phyloP scores from a whole-genome alignment of 2,329 filamentous ascomycete genomes.

The Chaetomiaceae sp. region DNA sequence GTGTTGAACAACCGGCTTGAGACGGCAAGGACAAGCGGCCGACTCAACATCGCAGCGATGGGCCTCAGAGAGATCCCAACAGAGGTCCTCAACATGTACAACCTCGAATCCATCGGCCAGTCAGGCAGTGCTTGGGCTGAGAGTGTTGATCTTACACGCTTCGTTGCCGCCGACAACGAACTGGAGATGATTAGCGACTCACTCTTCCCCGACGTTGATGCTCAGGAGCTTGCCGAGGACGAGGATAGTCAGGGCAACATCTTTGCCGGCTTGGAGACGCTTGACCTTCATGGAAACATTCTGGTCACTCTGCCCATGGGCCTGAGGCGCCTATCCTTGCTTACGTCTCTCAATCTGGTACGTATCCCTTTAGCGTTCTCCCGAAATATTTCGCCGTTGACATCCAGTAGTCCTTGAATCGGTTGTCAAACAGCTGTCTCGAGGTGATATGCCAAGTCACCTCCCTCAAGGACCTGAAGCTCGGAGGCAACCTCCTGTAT shows the following conservation, averaged over 20 bases:
- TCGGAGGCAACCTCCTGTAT: slow-evolving; percentile 71
- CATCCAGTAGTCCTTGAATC: slow-evolving; percentile 65
- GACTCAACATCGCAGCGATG: slow-evolving; percentile 84
- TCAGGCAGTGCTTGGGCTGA: slow-evolving; percentile 78
- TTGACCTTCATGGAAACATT: slow-evolving; percentile 84
- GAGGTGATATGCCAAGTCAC: slow-evolving; percentile 69
- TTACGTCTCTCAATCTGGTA: slow-evolving; percentile 81
- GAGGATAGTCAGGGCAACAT: slow-evolving; percentile 67
- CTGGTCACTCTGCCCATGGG: slow-evolving; percentile 70
- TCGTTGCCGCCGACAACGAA: slow-evolving; percentile 88
- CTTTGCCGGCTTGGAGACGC: slow-evolving; percentile 73
- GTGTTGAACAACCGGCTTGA: slow-evolving; percentile 70
- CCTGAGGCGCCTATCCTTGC: slow-evolving; percentile 63
- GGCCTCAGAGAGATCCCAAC: slow-evolving; percentile 72
- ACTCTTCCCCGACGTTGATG: slow-evolving; percentile 71
- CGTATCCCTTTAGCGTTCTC: slow-evolving; percentile 29
- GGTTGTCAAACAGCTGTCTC: slow-evolving; percentile 66
- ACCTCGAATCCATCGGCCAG: slow-evolving; percentile 62
- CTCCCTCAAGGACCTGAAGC: slow-evolving; percentile 71
- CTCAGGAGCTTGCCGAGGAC: slow-evolving; percentile 55
- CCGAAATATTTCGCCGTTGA: slow-evolving; percentile 23
- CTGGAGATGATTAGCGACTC: slow-evolving; percentile 67
- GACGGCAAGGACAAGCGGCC: slow-evolving; percentile 69
- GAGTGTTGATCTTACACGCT: slow-evolving; percentile 77
- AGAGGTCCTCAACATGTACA: slow-evolving; percentile 89